These are phyloP conservation scores for Prunus mongolica DNA, from an alignment of 306 rosid species.

Conservation along the genomic window DNA sequence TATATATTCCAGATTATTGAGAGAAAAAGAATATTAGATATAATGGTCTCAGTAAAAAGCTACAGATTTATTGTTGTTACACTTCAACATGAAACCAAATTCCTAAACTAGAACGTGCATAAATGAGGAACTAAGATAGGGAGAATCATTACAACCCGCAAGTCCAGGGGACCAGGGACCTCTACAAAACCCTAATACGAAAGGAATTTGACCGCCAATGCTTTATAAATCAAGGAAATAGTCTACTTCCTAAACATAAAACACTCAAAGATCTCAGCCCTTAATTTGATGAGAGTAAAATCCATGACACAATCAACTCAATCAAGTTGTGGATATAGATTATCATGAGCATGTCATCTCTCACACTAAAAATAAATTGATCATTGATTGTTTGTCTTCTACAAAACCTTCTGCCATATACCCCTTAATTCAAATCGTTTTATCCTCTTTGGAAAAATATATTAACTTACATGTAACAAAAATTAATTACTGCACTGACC, in stretches of 20 bases:
- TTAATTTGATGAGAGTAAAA: neutral
- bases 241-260: slow-evolving; percentile 3
- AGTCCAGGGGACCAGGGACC: neutral
- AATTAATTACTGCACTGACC: neutral
- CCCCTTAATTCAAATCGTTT: neutral
- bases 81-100: neutral
- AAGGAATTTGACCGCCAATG: neutral
- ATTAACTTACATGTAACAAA: too few relatives aligned
- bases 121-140: neutral
- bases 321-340: neutral
- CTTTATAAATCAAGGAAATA: neutral
- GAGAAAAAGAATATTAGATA: neutral
- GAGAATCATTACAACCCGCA: neutral
- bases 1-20: neutral
- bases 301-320: slow-evolving; percentile 1
- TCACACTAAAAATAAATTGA: neutral
- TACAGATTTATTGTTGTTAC: neutral
- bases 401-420: neutral
- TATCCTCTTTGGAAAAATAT: neutral
- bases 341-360: neutral
- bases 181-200: neutral
- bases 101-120: neutral
- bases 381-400: neutral
- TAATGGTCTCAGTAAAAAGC: neutral
- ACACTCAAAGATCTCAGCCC: neutral